Evolutionary conservation across 2,329 filamentous ascomycete species (phyloP).

Genomic region (Pseudocercospora eumusae): DNA sequence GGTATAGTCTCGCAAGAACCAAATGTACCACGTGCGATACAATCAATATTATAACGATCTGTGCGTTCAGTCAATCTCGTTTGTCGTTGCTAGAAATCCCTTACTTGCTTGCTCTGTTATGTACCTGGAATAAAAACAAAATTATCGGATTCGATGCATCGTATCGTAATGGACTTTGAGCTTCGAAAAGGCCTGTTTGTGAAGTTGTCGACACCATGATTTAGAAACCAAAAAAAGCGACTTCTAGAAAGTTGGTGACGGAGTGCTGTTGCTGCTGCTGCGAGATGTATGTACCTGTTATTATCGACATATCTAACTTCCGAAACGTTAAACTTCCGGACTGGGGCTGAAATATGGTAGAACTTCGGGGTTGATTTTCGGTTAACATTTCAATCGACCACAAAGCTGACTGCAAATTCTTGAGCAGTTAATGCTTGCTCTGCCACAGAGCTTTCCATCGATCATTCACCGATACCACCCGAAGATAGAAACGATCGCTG

Average conservation of each 20-base stretch:
- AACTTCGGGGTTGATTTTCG: not conserved
- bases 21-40: slow-evolving; percentile 2
- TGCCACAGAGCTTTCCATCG: too few species aligned
- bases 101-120: too few species aligned
- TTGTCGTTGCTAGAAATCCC: too few species aligned
- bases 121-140: slow-evolving; percentile 14
- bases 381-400: not conserved
- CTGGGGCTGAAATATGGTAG: not conserved
- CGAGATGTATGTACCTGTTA: not conserved
- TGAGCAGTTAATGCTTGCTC: too few species aligned
- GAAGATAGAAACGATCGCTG: too few species aligned
- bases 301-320: slow-evolving; percentile 1
- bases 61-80: too few species aligned
- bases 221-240: too few species aligned
- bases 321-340: not conserved
- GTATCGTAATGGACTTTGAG: slow-evolving; percentile 2
- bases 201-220: not conserved
- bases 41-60: slow-evolving; percentile 1
- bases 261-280: too few species aligned
- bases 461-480: too few species aligned
- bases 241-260: too few species aligned
- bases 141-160: slow-evolving; percentile 13
- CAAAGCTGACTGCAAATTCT: too few species aligned
- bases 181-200: slow-evolving; percentile 1
- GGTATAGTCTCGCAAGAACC: not conserved